Base-by-base conservation (phyloP, 2,329 filamentous ascomycete genomes). In the Epichloe elymi region DNA sequence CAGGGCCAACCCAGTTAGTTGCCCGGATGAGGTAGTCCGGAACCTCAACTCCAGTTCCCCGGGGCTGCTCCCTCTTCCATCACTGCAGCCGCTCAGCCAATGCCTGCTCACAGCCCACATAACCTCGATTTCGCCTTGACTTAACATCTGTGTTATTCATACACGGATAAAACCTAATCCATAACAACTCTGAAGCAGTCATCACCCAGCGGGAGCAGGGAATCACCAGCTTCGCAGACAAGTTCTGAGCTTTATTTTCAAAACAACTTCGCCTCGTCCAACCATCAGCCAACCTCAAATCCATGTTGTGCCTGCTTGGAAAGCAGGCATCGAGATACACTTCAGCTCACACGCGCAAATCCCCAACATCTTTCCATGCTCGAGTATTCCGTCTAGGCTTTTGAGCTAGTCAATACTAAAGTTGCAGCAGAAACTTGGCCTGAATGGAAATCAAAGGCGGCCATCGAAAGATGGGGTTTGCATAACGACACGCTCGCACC, bases 81-180 rank as follows among this genome's bases (percentile, higher is more conserved):
- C 8, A 30, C 26, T 30, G 8, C 19, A 19, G 50, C 20, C 45
- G 20, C 17, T 36, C 8, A 37, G 17, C 15, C 39, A 20, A 43
- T n/a, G 19, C 10, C 33, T 20, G 14, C 17, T 19, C 15, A 11
- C 20, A 26, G 23, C 46, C n/a, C 23, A 48, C 38, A 33, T 23
- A 19, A 12, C 17, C 26, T 35, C 39, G 17, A 36, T 41, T 49
- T 10, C 26, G 40, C 39, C 40, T 36, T 33, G 40, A 39, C 40
- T 44, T 49, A 44, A 44, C 39, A 39, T n/a, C 40, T 14, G 15
- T 43, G 20, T 44, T 49, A 49, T 49, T 33, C 36, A 39, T 40
- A 48, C 38, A 49, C 37, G 47, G 38, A 49, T 49, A 1, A 36
- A 42, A 42, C 19, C 20, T 15, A 17, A 37, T 19, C n/a, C 39